Evolutionary conservation across 305 asterid species (phyloP), one percentile per base, ranked within the genome.

Genomic region (Caryopteris hybrid): DNA sequence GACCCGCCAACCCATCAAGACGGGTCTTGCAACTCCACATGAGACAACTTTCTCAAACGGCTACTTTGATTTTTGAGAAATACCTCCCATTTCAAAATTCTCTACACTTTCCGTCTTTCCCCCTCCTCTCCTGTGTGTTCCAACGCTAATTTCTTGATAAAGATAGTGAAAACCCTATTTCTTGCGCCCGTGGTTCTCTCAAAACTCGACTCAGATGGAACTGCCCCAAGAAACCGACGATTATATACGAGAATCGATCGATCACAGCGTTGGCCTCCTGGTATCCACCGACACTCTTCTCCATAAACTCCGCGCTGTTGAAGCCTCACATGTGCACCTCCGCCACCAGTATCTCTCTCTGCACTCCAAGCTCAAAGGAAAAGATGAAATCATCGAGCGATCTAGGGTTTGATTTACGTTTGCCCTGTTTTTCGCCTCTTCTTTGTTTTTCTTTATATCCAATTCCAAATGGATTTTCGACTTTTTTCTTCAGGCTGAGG

Each of bases 201-300:
- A 23, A 20, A 14, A 39, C 3, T 23, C 5, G 12, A 8, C 10
- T 9, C 11, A 23, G 39, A 88, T 94, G 99, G 96, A 85, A 73
- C 72, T 93, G 60, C 77, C 95, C 7, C 83, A 81, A 76, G 95
- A 87, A 83, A 84, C 86, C 18, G 92, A 87, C 3, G 88, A 83
- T 75, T 94, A 91, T 77, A 79, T 94, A 39, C 85, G 96, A 43
- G 93, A 83, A 80, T 83, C 91, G 39, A 88, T 91, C 62, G 88
- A 94, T 63, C 76, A 87, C 66, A 66, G 80, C 13, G 70, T 91
- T 21, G 96, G 99, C 34, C 91, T 94, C 31, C 82, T 86, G 20
- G 91, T 87, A 13, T 80, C 96, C 4, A 47, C 76, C 8, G 76
- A 68, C 13, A 74, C 96, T 17, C 90, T 94, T 23, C 80, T 78